These are phyloP conservation scores for Psilocybe cyanescens DNA, from an alignment of 768 basidiomycete genomes.

Conservation along the genomic window DNA sequence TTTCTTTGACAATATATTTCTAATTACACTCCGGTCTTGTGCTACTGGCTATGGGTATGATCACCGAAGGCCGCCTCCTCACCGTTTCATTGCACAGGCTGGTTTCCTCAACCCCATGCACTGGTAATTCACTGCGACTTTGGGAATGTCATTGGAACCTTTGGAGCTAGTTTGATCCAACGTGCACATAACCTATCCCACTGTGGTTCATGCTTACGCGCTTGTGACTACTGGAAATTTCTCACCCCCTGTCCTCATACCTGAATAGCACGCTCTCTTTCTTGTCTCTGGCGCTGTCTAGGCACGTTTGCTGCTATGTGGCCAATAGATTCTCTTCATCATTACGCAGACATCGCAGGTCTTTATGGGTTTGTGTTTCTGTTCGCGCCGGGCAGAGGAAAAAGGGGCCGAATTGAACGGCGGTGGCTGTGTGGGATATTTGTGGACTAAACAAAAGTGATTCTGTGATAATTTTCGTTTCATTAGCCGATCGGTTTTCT, in stretches of 20 bases:
- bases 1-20: not conserved
- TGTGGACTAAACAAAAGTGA: constrained; percentile 37
- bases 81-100: no score
- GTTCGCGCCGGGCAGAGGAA: not conserved
- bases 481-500: constrained; percentile 46
- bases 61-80: no score
- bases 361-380: not conserved
- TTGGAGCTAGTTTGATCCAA: no score
- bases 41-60: no score
- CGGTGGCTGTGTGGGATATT: constrained; percentile 53
- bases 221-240: no score
- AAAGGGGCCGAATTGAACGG: not conserved
- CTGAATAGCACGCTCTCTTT: not conserved
- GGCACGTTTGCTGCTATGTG: not conserved
- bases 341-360: not conserved
- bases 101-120: no score
- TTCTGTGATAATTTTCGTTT: constrained; percentile 35
- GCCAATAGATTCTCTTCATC: not conserved
- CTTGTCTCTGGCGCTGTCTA: not conserved
- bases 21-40: no score
- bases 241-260: no score
- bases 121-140: no score
- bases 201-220: no score
- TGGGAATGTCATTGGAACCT: no score
- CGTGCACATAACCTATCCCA: no score